Evolutionary conservation across 306 rosid genomes (phyloP), one percentile per base, ranked within the genome.

Genomic region (Neltuma alba): DNA sequence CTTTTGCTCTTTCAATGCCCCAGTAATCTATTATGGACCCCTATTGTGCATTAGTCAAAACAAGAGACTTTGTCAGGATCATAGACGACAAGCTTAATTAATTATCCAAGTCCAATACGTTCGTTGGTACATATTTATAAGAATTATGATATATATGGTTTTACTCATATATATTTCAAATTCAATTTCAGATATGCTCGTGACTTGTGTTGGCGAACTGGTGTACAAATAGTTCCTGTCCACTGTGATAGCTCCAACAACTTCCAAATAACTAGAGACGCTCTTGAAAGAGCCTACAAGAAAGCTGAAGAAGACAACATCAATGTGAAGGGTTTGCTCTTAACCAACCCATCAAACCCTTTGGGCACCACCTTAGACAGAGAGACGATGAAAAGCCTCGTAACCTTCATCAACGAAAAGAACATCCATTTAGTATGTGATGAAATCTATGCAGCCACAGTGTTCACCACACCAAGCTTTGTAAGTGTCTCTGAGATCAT

Each of bases 161-260:
- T 61, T 2, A 62, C 23, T 62, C 21, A 42, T n/a, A 13, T 12
- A 18, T 28, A 15, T 2, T 47, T 72, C n/a, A 27, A 14, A 27
- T 25, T 34, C 27, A n/a, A 67, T 55, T 66, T 64, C 92, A 90
- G 94, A 45, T 90, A 86, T 55, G 87, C 52, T 3, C 60, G 92
- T 33, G 68, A 62, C 41, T 31, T 62, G 68, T 31, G 68, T 1
- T 62, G 68, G 68, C n/a, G 68, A 62, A 62, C 68, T 62, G 68
- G 68, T 2, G 41, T 28, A 1, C 38, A 31, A 30, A 15, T 62
- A 62, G 7, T 62, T 2, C 68, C 68, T 6, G 68, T 62, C 12
- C 68, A 31, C 21, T 5, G 21, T 31, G 21, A 30, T 0, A 14
- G 41, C 1, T 62, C 68, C 13, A 62, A 62, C 40, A 62, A 62